Conservation (phyloP, 257 asterid species). For the Solanum bukasovii region DNA sequence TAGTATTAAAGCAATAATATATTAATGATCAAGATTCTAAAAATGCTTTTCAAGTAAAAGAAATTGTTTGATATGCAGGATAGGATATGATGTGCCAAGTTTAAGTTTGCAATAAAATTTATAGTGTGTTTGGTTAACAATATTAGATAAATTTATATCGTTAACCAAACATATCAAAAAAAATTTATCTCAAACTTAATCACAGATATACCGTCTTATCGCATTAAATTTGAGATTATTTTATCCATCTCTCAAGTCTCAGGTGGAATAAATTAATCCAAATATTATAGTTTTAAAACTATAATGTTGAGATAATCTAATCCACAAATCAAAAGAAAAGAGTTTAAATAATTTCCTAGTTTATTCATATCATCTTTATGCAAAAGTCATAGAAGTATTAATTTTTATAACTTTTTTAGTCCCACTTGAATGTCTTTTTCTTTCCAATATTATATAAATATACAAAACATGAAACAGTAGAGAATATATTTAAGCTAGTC, state of each 20-base stretch:
- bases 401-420: neutral
- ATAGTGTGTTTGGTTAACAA: neutral
- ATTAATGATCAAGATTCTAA: neutral
- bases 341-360: neutral
- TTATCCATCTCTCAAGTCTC: neutral
- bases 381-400: neutral
- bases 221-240: neutral
- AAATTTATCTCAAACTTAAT: neutral
- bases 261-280: fast-evolving
- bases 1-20: neutral
- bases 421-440: neutral
- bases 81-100: neutral
- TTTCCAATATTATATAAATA: neutral
- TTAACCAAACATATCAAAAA: neutral
- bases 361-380: neutral
- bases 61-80: neutral
- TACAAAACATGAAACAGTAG: neutral
- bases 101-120: neutral
- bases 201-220: neutral
- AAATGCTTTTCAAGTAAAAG: neutral
- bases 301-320: neutral
- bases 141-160: neutral
- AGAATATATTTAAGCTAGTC: neutral
- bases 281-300: neutral
- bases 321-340: neutral